Conservation (phyloP, 345 rosid species). For the Lepidium africanum region DNA sequence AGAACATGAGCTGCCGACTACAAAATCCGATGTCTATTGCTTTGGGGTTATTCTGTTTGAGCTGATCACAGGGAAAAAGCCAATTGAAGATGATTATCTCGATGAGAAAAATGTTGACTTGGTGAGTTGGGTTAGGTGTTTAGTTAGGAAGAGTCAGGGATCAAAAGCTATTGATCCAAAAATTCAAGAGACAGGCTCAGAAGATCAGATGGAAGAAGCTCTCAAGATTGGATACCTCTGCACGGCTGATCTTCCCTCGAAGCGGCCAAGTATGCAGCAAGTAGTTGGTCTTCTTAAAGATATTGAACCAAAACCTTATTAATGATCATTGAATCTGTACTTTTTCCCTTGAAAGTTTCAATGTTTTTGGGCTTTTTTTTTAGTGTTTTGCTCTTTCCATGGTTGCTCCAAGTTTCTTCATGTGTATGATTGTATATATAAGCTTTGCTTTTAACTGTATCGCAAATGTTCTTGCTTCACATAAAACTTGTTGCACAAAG, state of each 20-base stretch:
- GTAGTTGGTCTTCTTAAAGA: conserved; percentile 95
- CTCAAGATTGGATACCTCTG: conserved; percentile 91
- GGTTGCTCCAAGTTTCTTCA: conserved; percentile 8
- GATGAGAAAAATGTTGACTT: conserved; percentile 47
- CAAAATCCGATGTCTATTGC: conserved; percentile 87
- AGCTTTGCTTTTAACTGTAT: neutral
- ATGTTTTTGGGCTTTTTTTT: neutral
- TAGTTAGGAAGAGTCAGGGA: conserved; percentile 57
- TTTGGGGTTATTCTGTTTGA: conserved; percentile 82
- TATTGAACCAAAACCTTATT: conserved; percentile 49
- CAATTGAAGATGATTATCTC: conserved; percentile 63
- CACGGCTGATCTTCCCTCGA: conserved; percentile 76
- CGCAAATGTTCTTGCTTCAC: neutral
- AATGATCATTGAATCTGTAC: conserved; percentile 15
- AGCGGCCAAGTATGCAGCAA: conserved; percentile 96
- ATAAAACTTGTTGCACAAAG: neutral
- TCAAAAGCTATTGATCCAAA: conserved; percentile 67
- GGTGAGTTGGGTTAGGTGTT: conserved; percentile 71
- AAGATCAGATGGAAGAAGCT: conserved; percentile 68
- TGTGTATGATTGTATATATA: conserved; percentile 7
- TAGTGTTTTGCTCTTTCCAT: conserved; percentile 15
- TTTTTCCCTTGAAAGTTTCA: neutral
- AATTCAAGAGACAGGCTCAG: conserved; percentile 54
- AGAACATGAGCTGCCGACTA: conserved; percentile 51
- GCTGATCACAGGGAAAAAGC: conserved; percentile 72